Evolutionary conservation across 345 rosid species (phyloP).

Genomic region (Heritiera littoralis): DNA sequence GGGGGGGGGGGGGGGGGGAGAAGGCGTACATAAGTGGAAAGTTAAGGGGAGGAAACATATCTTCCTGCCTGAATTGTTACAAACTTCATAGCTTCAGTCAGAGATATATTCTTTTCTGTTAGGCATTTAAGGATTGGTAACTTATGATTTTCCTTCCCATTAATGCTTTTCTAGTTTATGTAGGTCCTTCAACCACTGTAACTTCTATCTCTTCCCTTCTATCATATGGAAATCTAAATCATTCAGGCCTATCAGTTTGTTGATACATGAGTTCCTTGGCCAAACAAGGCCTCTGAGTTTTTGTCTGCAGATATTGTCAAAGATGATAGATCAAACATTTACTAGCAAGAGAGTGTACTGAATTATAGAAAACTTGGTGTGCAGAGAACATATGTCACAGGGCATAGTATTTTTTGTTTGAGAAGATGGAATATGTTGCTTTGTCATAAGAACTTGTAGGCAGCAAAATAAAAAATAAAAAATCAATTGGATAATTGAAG

Average conservation of each 20-base stretch:
- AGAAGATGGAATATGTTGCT: not conserved
- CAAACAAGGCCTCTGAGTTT: not conserved
- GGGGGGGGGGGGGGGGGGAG: too few relatives aligned
- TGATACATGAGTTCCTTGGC: not conserved
- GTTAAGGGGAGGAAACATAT: too few relatives aligned
- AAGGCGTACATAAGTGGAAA: too few relatives aligned
- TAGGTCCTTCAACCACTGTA: too few relatives aligned
- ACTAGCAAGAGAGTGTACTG: not conserved
- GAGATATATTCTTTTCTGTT: too few relatives aligned
- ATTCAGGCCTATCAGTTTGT: constrained; percentile 1
- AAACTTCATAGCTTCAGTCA: too few relatives aligned
- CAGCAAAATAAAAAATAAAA: not conserved
- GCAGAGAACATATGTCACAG: not conserved
- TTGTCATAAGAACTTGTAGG: not conserved
- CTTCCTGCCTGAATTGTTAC: too few relatives aligned
- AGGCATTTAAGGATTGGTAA: too few relatives aligned
- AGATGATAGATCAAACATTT: not conserved
- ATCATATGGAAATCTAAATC: not conserved
- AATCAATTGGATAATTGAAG: not conserved
- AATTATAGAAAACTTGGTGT: not conserved
- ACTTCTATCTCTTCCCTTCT: not conserved
- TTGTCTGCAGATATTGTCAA: not conserved
- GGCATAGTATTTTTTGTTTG: not conserved
- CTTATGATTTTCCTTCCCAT: too few relatives aligned
- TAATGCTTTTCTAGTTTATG: too few relatives aligned